Evolutionary conservation across 768 basidiomycete genomes (phyloP), one percentile per base, ranked within the genome.

Genomic region (Boletales sp.): DNA sequence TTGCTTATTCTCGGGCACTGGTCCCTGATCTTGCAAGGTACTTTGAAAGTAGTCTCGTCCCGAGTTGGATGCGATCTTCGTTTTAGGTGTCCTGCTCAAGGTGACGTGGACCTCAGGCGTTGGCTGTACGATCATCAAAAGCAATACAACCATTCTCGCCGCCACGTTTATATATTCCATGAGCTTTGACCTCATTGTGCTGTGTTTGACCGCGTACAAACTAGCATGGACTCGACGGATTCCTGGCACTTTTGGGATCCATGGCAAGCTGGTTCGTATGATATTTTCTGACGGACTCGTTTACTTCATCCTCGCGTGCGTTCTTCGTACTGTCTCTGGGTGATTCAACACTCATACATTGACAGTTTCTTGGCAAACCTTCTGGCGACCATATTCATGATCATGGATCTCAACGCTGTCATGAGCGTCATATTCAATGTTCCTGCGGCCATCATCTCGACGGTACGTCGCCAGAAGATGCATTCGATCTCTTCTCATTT

Each of bases 111-210:
- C 69, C n/a, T 70, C 74, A 9, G 71, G 64, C 2, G 45, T 60
- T 11, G 73, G 75, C 0, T 88, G 86, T 60, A 69, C 71, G 2
- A 85, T 88, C 48, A 71, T 74, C 1, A 59, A 76, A 29, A 84
- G 84, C 8, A 78, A 83, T 61, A 87, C 80, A 63, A 80, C 64
- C 9, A 67, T 86, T 45, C 75, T 87, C 30, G 82, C 83, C 5
- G 81, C 82, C 3, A 83, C 83, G 4, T 88, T 87, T 65, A 83
- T 87, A 30, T 88, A 88, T 57, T 81, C 85, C 29, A 89, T 88
- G 87, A 72, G 73, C 59, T 86, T 88, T 60, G 87, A 88, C 61
- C 68, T 85, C 18, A 50, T 76, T 27, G 83, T 87, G 35, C 73
- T 87, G 40, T 51, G 70, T 21, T 66, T 88, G 55, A 86, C 79